Evolutionary conservation across 2,329 filamentous ascomycete species (phyloP), one percentile per base, ranked within the genome.

Genomic region (Sarocladium brachiariae): DNA sequence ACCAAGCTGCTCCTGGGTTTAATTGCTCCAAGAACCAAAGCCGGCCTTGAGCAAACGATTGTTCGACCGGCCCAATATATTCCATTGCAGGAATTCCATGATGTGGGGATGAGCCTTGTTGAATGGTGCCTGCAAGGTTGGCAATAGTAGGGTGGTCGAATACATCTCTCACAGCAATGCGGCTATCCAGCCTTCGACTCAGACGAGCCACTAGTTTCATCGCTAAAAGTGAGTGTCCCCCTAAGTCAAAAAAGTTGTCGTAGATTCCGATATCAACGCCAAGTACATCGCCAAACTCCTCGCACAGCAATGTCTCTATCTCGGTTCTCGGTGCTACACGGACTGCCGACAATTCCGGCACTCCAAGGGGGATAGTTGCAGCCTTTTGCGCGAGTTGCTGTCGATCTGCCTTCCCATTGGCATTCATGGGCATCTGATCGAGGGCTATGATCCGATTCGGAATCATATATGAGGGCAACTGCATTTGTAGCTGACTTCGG

Each of bases 381-480:
- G 27, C 39, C 6, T 19, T 24, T 1, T 27, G 30, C 18, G 23
- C 24, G n/a, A 61, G 54, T 3, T 50, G 51, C 2, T 54, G 52
- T 0, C 59, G 51, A 24, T 63, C 59, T 0, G 61, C 51, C 38
- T 63, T 62, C 19, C 59, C 58, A 14, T 57, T 63, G 1, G 51
- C 38, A 16, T 61, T 60, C 31, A 62, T 38, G 14, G 62, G 62
- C 50, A 64, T 57, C 3, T 56, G 35, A 1, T 60, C 58, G 13
- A 64, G 11, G 0, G 60, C 50, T 1, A 50, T 38, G 5, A 64
- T 57, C 6, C 16, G 50, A 1, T 52, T 38, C 1, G 61, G 62
- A 13, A 64, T 39, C 61, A 64, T 64, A 47, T 63, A 63, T 0
- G 57, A 35, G 4, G 61, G 60, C 1, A 63, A 23, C 16, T 37